Percentiles rank a stretch among this genome's conserved stretches.
These are phyloP conservation scores for Alternaria triticimaculans DNA, from an alignment of 2,329 filamentous ascomycete genomes.

Conservation along the genomic window DNA sequence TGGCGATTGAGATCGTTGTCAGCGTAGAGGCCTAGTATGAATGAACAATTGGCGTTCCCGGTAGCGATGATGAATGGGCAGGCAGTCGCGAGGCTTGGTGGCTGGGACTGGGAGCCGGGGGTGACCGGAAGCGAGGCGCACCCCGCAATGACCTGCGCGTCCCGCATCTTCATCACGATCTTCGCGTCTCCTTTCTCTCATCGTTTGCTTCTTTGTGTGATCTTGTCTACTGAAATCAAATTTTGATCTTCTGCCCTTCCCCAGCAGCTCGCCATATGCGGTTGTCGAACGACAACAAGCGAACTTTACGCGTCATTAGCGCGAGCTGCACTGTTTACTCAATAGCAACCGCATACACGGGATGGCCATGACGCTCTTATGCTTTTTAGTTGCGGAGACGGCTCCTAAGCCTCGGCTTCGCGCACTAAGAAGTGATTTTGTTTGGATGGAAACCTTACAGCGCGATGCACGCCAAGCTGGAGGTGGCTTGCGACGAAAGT, in stretches of 20 bases:
- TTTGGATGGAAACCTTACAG: neutral
- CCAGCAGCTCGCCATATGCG: neutral
- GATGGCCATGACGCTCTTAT: neutral
- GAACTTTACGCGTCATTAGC: neutral
- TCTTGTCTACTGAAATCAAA: rapidly evolving
- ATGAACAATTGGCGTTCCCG: neutral
- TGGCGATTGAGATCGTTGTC: neutral
- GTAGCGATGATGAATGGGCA: neutral
- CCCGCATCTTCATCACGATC: neutral
- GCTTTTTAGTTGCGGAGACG: neutral
- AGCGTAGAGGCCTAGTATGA: neutral
- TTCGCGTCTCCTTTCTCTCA: neutral
- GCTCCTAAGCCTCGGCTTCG: neutral
- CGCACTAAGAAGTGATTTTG: neutral
- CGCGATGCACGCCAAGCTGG: neutral
- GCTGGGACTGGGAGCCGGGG: neutral
- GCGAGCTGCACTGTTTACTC: neutral
- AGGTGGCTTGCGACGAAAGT: neutral
- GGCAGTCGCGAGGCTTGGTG: neutral
- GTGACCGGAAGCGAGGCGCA: neutral
- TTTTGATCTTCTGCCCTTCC: neutral
- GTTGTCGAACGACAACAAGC: neutral
- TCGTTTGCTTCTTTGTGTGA: neutral
- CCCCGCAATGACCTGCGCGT: neutral
- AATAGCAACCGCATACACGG: neutral